These are phyloP conservation scores for Cladophialophora carrionii DNA, from an alignment of 2,329 filamentous ascomycete species.

Conservation along the genomic window DNA sequence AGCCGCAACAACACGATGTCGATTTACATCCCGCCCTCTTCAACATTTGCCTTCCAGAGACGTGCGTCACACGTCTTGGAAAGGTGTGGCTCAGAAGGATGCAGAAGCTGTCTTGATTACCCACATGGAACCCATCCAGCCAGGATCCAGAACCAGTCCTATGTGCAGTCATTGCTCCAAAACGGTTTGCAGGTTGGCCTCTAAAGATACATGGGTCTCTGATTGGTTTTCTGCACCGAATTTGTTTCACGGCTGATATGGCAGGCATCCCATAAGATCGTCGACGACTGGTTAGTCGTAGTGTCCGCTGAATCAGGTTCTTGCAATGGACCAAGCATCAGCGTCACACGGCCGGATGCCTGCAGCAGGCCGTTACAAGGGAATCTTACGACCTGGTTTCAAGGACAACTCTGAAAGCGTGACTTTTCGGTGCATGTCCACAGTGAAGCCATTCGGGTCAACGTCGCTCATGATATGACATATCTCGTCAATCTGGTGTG, in stretches of 20 bases:
- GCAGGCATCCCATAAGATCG: constrained; percentile 22
- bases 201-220: constrained; percentile 8
- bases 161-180: constrained; percentile 20
- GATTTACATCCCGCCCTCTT: constrained; percentile 18
- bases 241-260: constrained; percentile 35
- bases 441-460: constrained; percentile 19
- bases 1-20: constrained; percentile 6
- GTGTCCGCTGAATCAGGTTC: constrained; percentile 30
- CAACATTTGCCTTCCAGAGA: constrained; percentile 19
- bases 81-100: constrained; percentile 15
- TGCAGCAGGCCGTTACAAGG: constrained; percentile 35
- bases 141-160: constrained; percentile 27
- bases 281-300: constrained; percentile 29
- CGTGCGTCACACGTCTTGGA: constrained; percentile 22
- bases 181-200: constrained; percentile 24
- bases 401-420: constrained; percentile 31
- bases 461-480: constrained; percentile 32
- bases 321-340: constrained; percentile 32
- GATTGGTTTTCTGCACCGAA: constrained; percentile 23
- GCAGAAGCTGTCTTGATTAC: constrained; percentile 29
- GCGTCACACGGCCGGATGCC: constrained; percentile 32
- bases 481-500: constrained; percentile 22
- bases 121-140: constrained; percentile 35
- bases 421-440: constrained; percentile 24
- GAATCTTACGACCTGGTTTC: constrained; percentile 36